Base-by-base conservation (phyloP, 306 rosid genomes). In the Ziziphus jujuba region DNA sequence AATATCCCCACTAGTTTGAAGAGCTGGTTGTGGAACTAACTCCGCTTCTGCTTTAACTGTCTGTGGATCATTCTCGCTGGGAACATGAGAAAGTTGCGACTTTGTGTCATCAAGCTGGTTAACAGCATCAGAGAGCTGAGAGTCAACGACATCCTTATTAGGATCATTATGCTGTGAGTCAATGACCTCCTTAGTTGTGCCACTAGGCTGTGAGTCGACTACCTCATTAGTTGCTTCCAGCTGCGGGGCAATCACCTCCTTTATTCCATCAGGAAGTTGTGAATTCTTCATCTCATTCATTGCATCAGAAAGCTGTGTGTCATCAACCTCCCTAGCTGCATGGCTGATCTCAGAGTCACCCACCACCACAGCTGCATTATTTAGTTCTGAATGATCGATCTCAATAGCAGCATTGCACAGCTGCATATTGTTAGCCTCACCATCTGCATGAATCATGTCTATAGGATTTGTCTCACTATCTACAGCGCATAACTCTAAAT, bases 1-100 rank as follows among this genome's bases (percentile, higher is more conserved):
- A 61, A 87, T 82, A 73, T 86, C 93, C 72, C 81, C 86, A 60
- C 75, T 70, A 74, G 78, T 67, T 76, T 80, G 90, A 72, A 84
- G 75, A 58, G 92, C 77, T 71, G 91, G 74, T 48, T 84, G 85
- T 28, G 82, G 83, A 77, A 82, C 61, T 75, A 67, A 83, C 60
- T 85, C 90, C 63, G 72, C 77, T 65, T 72, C 74, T 63, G 72
- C 78, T 71, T 73, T 69, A 59, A 78, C 75, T 21, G 83, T 54
- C 19, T 67, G 60, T 56, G 48, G 76, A 74, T 83, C 85, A 59
- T 66, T 84, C 66, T 72, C 84, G 38, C 65, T 57, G 50, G 66
- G 67, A 75, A 64, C 69, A 51, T 71, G 89, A 23, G 83, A 77
- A 63, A 77, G 72, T 23, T 77, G 81, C 7, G 83, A 78, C 45